Conservation (phyloP, 441 rosid genomes). For the Brassica balearica region DNA sequence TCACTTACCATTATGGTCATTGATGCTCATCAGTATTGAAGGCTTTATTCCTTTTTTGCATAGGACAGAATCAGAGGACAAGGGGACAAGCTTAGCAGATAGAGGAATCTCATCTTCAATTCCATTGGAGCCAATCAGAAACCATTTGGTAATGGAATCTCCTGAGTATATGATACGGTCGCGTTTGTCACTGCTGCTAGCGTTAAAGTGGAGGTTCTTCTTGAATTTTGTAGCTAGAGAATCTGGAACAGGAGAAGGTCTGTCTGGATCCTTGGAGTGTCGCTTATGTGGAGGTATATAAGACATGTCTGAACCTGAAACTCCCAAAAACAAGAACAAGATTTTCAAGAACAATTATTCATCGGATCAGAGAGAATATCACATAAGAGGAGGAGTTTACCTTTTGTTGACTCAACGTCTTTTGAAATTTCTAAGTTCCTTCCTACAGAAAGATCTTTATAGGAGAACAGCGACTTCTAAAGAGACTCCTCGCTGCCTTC, state of each 20-base stretch:
- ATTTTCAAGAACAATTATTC: background rate
- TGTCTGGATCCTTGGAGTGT: conserved; percentile 42
- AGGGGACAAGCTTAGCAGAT: conserved; percentile 46
- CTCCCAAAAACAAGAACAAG: background rate
- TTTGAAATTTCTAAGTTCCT: background rate
- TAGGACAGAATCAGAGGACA: conserved; percentile 18
- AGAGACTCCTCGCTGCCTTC: conserved; percentile 28
- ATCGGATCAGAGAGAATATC: background rate
- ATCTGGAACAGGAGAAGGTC: conserved; percentile 47
- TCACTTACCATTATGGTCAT: conserved; percentile 43
- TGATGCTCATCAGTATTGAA: conserved; percentile 14
- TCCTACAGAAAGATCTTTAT: background rate
- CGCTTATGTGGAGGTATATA: conserved; percentile 71
- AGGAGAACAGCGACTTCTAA: background rate
- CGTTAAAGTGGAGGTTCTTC: conserved; percentile 34
- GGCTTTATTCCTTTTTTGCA: conserved; percentile 12
- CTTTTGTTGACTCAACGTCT: background rate
- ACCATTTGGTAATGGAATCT: conserved; percentile 53
- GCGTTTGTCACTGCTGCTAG: background rate
- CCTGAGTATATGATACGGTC: conserved; percentile 49
- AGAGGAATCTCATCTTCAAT: conserved; percentile 38
- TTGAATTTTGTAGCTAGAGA: conserved; percentile 33
- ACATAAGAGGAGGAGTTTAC: background rate
- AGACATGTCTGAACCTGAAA: conserved; percentile 48
- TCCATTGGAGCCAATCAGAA: conserved; percentile 47